Conservation (phyloP, 2,329 filamentous ascomycete species). For the Ascochyta fabae region DNA sequence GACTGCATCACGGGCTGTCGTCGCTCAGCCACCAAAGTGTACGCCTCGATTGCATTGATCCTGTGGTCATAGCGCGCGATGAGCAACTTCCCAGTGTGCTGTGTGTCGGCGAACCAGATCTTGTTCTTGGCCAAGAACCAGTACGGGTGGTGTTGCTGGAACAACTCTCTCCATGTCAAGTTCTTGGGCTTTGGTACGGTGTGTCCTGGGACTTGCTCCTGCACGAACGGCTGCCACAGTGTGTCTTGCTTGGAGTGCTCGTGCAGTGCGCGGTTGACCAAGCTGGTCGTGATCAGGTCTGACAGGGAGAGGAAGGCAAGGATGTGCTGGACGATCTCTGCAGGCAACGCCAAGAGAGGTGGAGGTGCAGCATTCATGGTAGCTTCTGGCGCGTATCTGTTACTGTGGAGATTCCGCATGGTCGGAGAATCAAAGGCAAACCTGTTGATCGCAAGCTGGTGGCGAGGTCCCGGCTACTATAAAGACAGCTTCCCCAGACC, state of each 20-base stretch:
- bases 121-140: constrained; percentile 85
- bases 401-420: constrained; percentile 3
- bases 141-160: constrained; percentile 73
- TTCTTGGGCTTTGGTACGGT: constrained; percentile 56
- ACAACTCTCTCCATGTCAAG: constrained; percentile 74
- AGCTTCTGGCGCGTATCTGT: constrained; percentile 3
- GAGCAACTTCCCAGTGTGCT: constrained; percentile 76
- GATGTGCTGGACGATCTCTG: constrained; percentile 77
- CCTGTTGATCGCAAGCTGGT: constrained; percentile 8
- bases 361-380: constrained; percentile 20
- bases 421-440: constrained; percentile 1
- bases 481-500: constrained; percentile 6
- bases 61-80: constrained; percentile 77
- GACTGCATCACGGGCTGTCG: constrained; percentile 61
- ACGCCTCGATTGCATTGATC: constrained; percentile 79
- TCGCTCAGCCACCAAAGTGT: constrained; percentile 73
- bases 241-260: constrained; percentile 68
- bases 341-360: constrained; percentile 66
- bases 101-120: constrained; percentile 83
- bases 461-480: constrained; percentile 4
- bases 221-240: constrained; percentile 75
- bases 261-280: constrained; percentile 67
- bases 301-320: constrained; percentile 68
- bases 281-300: constrained; percentile 67
- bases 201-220: constrained; percentile 66